A percentile compares a stretch with the other conserved stretches of the same genome.
phyloP scores from a whole-genome alignment of 2,329 filamentous ascomycete species.

The Colletotrichum neosansevieriae region DNA sequence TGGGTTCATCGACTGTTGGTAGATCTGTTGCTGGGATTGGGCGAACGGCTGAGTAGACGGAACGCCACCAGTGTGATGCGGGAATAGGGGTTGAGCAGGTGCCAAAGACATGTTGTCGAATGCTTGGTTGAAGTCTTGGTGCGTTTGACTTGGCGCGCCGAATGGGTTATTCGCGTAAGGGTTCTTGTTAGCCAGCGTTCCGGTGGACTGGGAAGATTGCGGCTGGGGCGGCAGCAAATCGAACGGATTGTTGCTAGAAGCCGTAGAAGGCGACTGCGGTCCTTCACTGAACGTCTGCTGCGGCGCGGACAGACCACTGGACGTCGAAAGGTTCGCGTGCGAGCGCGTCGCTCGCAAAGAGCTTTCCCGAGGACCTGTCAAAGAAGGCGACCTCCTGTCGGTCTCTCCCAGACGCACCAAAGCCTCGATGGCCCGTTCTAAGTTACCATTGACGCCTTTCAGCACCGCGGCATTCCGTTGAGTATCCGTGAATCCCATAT shows the following conservation, averaged over 20 bases:
- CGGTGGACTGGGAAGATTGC: slow-evolving; percentile 75
- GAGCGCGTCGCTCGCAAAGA: slow-evolving; percentile 63
- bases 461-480: slow-evolving; percentile 85
- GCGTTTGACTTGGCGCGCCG: slow-evolving; percentile 60
- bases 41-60: slow-evolving; percentile 55
- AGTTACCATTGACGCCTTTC: slow-evolving; percentile 84
- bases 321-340: slow-evolving; percentile 64
- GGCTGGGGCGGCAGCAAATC: slow-evolving; percentile 68
- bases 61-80: slow-evolving; percentile 78
- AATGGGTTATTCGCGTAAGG: slow-evolving; percentile 80
- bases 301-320: slow-evolving; percentile 50
- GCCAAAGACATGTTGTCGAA: slow-evolving; percentile 82
- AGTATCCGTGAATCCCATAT: slow-evolving; percentile 93
- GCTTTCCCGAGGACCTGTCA: slow-evolving; percentile 61
- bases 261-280: slow-evolving; percentile 53
- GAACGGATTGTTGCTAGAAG: slow-evolving; percentile 78
- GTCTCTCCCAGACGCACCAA: slow-evolving; percentile 86
- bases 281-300: slow-evolving; percentile 43
- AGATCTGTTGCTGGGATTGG: slow-evolving; percentile 50
- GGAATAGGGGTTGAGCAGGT: slow-evolving; percentile 73
- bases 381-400: slow-evolving; percentile 54
- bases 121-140: slow-evolving; percentile 70
- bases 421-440: slow-evolving; percentile 88
- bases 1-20: slow-evolving; percentile 59
- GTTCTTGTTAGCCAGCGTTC: slow-evolving; percentile 69